Conservation (phyloP, 2,329 filamentous ascomycete species). For the Rhynchosporium graminicola region DNA sequence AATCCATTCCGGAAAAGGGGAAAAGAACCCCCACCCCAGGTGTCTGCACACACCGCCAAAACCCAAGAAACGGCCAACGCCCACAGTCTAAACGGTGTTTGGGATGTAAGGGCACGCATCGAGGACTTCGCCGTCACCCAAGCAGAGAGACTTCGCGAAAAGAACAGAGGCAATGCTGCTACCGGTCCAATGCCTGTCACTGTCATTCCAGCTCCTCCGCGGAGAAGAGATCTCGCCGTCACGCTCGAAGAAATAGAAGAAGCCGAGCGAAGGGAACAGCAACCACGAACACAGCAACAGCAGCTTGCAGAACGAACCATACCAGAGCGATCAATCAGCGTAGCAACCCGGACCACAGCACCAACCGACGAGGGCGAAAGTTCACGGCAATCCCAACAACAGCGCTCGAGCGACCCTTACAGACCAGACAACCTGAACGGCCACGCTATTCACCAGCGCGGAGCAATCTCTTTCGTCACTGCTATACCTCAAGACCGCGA, state of each 20-base stretch:
- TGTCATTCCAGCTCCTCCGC: constrained; percentile 61
- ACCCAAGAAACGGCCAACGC: constrained; percentile 21
- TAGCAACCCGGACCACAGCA: constrained; percentile 5
- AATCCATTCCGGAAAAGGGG: constrained; percentile 37
- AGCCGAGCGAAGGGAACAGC: constrained; percentile 20
- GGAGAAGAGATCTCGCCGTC: constrained; percentile 58
- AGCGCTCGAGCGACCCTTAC: constrained; percentile 34
- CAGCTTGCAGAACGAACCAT: constrained; percentile 12
- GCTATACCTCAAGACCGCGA: constrained; percentile 26
- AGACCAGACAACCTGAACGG: constrained; percentile 32
- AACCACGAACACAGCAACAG: constrained; percentile 1
- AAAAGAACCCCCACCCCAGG: constrained; percentile 39
- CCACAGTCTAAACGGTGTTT: constrained; percentile 42
- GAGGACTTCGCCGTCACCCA: constrained; percentile 63
- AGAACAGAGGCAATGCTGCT: constrained; percentile 51
- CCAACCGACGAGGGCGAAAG: constrained; percentile 13
- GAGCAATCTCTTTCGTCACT: constrained; percentile 36
- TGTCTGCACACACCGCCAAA: constrained; percentile 36
- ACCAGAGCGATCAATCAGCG: constrained; percentile 4
- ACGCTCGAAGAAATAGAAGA: constrained; percentile 51
- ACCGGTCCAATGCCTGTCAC: constrained; percentile 58
- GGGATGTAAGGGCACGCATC: constrained; percentile 58
- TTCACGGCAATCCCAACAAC: constrained; percentile 16
- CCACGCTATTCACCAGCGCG: constrained; percentile 34
- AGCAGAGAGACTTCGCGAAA: constrained; percentile 60